phyloP scores from a whole-genome alignment of 371 early-diverging fungal species.

The Lichtheimia ornata region DNA sequence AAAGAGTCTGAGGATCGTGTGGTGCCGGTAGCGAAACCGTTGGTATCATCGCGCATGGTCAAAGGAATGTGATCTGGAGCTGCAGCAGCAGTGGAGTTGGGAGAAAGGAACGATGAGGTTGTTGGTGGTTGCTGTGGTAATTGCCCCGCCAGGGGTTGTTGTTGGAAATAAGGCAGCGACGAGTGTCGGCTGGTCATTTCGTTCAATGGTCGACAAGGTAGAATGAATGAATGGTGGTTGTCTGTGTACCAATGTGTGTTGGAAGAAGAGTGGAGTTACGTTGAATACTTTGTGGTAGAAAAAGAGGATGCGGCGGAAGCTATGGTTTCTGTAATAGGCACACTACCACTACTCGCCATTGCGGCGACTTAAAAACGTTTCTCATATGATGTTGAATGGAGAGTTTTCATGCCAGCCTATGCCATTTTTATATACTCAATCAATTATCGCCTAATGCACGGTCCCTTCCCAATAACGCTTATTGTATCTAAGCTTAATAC shows the following conservation, averaged over 20 bases:
- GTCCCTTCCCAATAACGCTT: too few relatives aligned
- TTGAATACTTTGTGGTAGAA: not conserved
- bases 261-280: not conserved
- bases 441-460: too few relatives aligned
- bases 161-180: conserved; percentile 9
- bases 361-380: too few relatives aligned
- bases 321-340: too few relatives aligned
- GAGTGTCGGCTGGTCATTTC: conserved; percentile 12
- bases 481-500: too few relatives aligned
- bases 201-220: not conserved
- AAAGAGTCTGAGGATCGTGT: conserved; percentile 17
- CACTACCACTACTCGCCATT: too few relatives aligned
- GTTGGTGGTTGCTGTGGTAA: not conserved
- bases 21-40: conserved; percentile 4
- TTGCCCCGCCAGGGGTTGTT: too few relatives aligned
- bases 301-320: not conserved
- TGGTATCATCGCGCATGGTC: not conserved
- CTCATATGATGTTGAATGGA: too few relatives aligned
- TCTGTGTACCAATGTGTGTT: too few relatives aligned
- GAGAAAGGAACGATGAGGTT: conserved; percentile 1
- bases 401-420: too few relatives aligned
- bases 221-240: not conserved
- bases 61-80: conserved; percentile 6
- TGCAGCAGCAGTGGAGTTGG: not conserved
- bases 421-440: too few relatives aligned